Base-by-base conservation (phyloP, 306 rosid genomes). In the Vicia sativa region DNA sequence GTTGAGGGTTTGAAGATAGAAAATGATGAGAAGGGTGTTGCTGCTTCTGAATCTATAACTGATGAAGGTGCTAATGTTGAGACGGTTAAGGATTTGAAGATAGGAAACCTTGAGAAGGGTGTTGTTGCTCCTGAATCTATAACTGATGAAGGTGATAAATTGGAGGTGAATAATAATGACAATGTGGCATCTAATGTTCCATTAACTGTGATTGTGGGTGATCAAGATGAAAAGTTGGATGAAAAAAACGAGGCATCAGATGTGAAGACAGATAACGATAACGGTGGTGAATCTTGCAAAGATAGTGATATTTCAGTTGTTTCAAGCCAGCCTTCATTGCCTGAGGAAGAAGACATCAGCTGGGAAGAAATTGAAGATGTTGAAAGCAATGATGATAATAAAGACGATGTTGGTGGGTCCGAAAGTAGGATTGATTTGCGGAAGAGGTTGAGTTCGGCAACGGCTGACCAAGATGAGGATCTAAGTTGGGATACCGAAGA, bases 291-390 rank as follows among this genome's bases (percentile, higher is more conserved):
- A 55, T 92, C 98, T 0, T 79, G 79, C 78, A 87, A 79, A 69
- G 96, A 87, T 37, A 87, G 98, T 34, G 99, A 93, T 65, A 79
- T 93, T 57, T 93, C 99, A 1, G 61, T 93, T 31, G 83, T 90
- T 80, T 93, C 99, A 0, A 93, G 86, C 86, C 90, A 82, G 80
- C 87, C 80, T 37, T 83, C 84, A 4, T 77, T 77, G 79, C 85
- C 87, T 0, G 98, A 81, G 77, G 99, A 90, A 61, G 98, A 89
- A 72, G 89, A 93, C 45, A 76, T 86, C 9, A 85, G 93, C 29
- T 93, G 99, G 99, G 96, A 93, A 67, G 85, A 93, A 76, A 86
- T 93, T 78, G 99, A 90, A 70, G 97, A 85, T 26, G 68, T 86
- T 61, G 87, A 78, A 66, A 88, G 82, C 82, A 70, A 70, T 63